Evolutionary conservation across 768 basidiomycete species (phyloP).

Genomic region (Mycena leptocephala): DNA sequence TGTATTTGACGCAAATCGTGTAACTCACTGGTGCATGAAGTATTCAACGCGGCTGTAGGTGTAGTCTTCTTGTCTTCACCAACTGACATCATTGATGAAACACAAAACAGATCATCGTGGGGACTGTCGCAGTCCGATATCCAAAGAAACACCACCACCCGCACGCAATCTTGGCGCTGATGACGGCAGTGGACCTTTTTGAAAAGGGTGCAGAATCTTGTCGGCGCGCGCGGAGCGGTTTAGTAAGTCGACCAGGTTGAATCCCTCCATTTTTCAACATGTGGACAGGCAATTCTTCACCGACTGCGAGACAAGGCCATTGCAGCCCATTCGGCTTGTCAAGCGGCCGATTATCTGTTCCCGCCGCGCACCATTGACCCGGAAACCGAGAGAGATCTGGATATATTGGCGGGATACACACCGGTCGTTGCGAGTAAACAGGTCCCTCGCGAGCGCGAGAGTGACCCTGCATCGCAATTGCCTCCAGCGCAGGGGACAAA

Average conservation of each 20-base stretch:
- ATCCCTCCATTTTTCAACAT: too few species aligned
- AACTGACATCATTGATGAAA: too few species aligned
- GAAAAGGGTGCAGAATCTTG: neutral
- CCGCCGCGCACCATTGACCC: neutral
- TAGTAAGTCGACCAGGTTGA: neutral
- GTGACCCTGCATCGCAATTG: too few species aligned
- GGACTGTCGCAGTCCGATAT: neutral
- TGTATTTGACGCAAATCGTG: neutral
- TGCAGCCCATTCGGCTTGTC: neutral
- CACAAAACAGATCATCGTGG: constrained; percentile 6
- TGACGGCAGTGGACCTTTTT: constrained; percentile 6
- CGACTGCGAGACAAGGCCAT: neutral
- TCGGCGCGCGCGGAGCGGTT: neutral
- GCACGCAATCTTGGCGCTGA: neutral
- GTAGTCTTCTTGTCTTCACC: neutral
- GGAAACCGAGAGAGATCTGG: neutral
- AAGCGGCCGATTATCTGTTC: neutral
- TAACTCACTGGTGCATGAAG: neutral
- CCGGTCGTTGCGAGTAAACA: too few species aligned
- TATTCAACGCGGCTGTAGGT: constrained; percentile 30
- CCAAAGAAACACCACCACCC: neutral
- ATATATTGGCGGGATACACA: neutral
- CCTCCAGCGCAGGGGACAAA: too few species aligned
- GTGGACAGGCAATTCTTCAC: too few species aligned
- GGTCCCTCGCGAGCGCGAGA: too few species aligned